These are phyloP conservation scores for Vitis riparia DNA, from an alignment of 164 flowering plant species.

Conservation along the genomic window DNA sequence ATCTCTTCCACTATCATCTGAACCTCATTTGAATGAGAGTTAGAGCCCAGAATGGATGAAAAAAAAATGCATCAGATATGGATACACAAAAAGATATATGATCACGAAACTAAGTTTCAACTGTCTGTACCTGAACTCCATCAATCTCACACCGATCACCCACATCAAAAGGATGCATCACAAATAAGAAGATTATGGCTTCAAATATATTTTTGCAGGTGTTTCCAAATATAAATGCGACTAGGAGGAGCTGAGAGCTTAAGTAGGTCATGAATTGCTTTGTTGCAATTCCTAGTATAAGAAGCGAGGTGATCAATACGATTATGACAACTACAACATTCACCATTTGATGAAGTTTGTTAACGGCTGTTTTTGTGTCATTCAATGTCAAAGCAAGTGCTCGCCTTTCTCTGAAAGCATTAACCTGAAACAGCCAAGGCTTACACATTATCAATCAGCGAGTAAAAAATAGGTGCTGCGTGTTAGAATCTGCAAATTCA, in stretches of 20 bases:
- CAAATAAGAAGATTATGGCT: slow-evolving; percentile 58
- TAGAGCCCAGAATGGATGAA: background rate
- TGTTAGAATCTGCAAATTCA: too few species aligned
- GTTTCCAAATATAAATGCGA: slow-evolving; percentile 63
- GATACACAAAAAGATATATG: background rate
- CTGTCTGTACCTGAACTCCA: slow-evolving; percentile 47
- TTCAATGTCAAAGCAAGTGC: slow-evolving; percentile 64
- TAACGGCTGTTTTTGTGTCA: slow-evolving; percentile 71
- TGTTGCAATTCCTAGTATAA: slow-evolving; percentile 47
- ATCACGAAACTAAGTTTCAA: background rate
- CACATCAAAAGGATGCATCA: slow-evolving; percentile 68
- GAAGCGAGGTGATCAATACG: slow-evolving; percentile 37
- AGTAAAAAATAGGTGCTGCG: too few species aligned
- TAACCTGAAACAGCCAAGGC: slow-evolving; percentile 36
- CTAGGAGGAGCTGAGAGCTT: slow-evolving; percentile 56
- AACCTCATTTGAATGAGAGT: slow-evolving; percentile 1
- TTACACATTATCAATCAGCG: background rate
- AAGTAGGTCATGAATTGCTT: slow-evolving; percentile 35
- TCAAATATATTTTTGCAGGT: slow-evolving; percentile 65
- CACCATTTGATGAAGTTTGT: slow-evolving; percentile 51
- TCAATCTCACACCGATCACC: slow-evolving; percentile 73
- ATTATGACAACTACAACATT: slow-evolving; percentile 38
- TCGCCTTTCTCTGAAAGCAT: slow-evolving; percentile 55
- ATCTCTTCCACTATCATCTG: slow-evolving; percentile 80
- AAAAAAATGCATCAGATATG: background rate